Evolutionary conservation across 2,329 filamentous ascomycete genomes (phyloP), one percentile per base, ranked within the genome.

Genomic region (Fusarium siculi): DNA sequence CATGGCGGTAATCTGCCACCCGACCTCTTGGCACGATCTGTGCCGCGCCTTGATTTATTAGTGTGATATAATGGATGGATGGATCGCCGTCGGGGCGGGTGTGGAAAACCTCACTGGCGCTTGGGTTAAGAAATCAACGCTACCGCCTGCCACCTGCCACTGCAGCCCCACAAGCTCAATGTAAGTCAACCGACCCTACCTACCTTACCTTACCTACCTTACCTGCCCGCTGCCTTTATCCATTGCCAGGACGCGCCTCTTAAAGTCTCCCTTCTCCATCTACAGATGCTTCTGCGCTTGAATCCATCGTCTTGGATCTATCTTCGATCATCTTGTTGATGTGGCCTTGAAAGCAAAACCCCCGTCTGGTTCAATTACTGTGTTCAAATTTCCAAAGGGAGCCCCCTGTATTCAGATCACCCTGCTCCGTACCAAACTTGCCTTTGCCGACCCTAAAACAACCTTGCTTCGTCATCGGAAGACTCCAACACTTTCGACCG

Each of bases 251-350:
- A 32, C 49, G 44, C 66, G 66, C 57, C 61, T 58, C 50, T 43
- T 55, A 57, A 63, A 74, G 63, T 65, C 59, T 74, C 47, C 58
- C 60, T 68, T 52, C 63, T 74, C 36, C 70, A 74, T 67, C 70
- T 25, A 40, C 42, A 66, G 55, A 42, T 40, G 25, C 39, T 44
- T 28, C 49, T 46, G n/a, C 34, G 37, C 50, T 52, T n/a, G 32
- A 46, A 30, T n/a, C 15, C 39, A 68, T 40, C 30, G 12, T 30
- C 49, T 21, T 19, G 28, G 21, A 60, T 53, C 21, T 55, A 25
- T 28, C 44, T 25, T 53, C 39, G 21, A 44, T 30, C 39, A 54
- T 63, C 39, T 56, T 50, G 14, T 63, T 39, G 32, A 49, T 50
- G 42, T 50, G 37, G 32, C 19, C 36, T 68, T 40, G 42, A 40